phyloP scores from a whole-genome alignment of 1,139 yeast genomes.

The Diutina siamensis region DNA sequence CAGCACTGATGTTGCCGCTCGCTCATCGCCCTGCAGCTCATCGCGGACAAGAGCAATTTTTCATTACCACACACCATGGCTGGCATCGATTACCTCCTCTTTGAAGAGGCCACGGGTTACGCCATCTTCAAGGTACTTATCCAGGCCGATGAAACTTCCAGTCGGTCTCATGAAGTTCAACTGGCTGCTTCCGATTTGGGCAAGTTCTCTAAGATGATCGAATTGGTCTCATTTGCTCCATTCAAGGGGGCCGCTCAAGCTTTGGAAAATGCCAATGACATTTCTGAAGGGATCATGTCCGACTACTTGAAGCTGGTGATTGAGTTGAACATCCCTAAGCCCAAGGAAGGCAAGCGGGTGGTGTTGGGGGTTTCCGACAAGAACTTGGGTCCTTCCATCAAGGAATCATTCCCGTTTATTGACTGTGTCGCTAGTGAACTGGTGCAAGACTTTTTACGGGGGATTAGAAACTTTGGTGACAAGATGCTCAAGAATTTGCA shows the following conservation, averaged over 20 bases:
- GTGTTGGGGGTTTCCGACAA: slow-evolving; percentile 85
- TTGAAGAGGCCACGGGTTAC: slow-evolving; percentile 98
- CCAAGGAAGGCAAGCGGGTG: slow-evolving; percentile 54
- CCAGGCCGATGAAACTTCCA: slow-evolving; percentile 91
- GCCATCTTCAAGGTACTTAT: slow-evolving; percentile 89
- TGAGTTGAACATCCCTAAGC: slow-evolving; percentile 87
- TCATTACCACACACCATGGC: slow-evolving; percentile 5
- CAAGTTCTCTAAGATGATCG: slow-evolving; percentile 84
- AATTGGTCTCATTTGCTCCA: slow-evolving; percentile 92
- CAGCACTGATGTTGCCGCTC: background rate
- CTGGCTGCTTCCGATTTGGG: slow-evolving; percentile 80
- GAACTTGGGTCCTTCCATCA: slow-evolving; percentile 93
- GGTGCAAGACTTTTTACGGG: slow-evolving; percentile 91
- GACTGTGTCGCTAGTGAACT: slow-evolving; percentile 88
- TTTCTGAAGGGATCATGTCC: slow-evolving; percentile 92
- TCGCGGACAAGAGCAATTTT: background rate
- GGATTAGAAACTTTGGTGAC: slow-evolving; percentile 82
- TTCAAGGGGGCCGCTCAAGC: slow-evolving; percentile 99
- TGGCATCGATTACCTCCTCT: slow-evolving; percentile 70
- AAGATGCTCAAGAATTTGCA: slow-evolving; percentile 87
- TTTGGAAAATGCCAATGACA: slow-evolving; percentile 93
- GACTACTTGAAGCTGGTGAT: slow-evolving; percentile 83
- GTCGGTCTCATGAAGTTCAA: slow-evolving; percentile 90
- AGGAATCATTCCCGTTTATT: slow-evolving; percentile 77
- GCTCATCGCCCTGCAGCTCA: background rate